Conservation (phyloP, 2,329 filamentous ascomycete species). For the Colletotrichum sp. region DNA sequence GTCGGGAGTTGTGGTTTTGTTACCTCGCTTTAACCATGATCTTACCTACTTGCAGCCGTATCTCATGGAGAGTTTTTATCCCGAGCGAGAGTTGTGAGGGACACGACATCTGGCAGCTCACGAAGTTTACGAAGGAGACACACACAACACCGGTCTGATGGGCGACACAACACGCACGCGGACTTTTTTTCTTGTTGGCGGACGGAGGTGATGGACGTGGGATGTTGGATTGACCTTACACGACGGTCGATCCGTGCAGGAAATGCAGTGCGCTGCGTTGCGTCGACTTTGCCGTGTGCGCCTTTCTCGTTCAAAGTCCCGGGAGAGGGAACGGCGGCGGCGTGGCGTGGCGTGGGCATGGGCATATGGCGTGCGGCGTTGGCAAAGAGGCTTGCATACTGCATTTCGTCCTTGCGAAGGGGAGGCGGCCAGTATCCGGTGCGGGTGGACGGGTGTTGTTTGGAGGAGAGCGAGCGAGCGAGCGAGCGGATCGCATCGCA, state of each 20-base stretch:
- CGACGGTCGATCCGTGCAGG: constrained; percentile 19
- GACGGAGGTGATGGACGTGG: background rate
- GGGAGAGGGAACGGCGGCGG: background rate
- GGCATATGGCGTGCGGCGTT: background rate
- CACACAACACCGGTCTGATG: background rate
- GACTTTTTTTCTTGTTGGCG: background rate
- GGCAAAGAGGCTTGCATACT: background rate
- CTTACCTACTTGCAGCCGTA: background rate
- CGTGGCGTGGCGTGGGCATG: background rate
- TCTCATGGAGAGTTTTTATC: background rate
- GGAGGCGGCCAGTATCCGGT: background rate
- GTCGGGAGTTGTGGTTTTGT: background rate
- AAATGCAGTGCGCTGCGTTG: background rate
- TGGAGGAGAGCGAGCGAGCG: background rate
- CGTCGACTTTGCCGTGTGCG: background rate
- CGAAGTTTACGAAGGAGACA: background rate
- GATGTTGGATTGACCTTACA: background rate
- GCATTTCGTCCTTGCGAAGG: background rate
- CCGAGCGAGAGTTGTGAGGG: background rate
- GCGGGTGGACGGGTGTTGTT: background rate
- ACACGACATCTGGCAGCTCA: background rate
- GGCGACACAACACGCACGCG: background rate
- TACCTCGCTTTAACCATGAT: background rate
- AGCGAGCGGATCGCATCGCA: background rate
- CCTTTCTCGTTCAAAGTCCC: background rate